Evolutionary conservation across 1,139 yeast genomes (phyloP).

Genomic region (Protomyces gravidus): DNA sequence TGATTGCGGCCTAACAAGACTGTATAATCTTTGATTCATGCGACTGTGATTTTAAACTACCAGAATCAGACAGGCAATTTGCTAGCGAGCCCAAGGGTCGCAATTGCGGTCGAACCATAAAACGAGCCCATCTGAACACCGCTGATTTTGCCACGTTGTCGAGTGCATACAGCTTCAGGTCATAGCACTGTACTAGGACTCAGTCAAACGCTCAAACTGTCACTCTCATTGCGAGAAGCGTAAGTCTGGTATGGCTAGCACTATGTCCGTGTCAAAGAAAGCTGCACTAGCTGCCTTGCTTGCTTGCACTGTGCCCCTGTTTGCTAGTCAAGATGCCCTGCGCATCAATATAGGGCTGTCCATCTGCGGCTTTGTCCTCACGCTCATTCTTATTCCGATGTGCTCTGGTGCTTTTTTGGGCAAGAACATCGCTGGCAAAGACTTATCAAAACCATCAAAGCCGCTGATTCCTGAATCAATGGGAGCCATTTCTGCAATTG

Average conservation of each 20-base stretch:
- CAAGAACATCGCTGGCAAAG: slow-evolving; percentile 80
- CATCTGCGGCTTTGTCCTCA: slow-evolving; percentile 58
- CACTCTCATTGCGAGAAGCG: too few species aligned
- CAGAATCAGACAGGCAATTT: too few species aligned
- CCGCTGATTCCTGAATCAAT: slow-evolving; percentile 84
- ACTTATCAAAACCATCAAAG: slow-evolving; percentile 63
- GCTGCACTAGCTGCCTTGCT: not conserved
- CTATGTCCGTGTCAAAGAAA: not conserved
- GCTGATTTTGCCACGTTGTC: not conserved
- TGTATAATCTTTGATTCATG: too few species aligned
- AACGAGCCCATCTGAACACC: not conserved
- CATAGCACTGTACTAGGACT: too few species aligned
- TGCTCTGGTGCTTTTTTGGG: slow-evolving; percentile 62
- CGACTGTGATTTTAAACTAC: too few species aligned
- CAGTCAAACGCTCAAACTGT: too few species aligned
- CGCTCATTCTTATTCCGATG: slow-evolving; percentile 61
- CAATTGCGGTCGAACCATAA: too few species aligned
- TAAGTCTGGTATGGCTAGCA: too few species aligned
- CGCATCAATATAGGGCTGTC: slow-evolving; percentile 53
- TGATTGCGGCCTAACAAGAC: too few species aligned
- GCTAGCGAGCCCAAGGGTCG: too few species aligned
- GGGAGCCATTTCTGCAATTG: slow-evolving; percentile 81
- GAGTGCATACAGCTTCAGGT: too few species aligned
- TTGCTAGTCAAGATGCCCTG: slow-evolving; percentile 35
- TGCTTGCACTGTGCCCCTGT: slow-evolving; percentile 1